phyloP scores from a whole-genome alignment of 2,329 filamentous ascomycete species.

The Nannizziopsis barbatae region DNA sequence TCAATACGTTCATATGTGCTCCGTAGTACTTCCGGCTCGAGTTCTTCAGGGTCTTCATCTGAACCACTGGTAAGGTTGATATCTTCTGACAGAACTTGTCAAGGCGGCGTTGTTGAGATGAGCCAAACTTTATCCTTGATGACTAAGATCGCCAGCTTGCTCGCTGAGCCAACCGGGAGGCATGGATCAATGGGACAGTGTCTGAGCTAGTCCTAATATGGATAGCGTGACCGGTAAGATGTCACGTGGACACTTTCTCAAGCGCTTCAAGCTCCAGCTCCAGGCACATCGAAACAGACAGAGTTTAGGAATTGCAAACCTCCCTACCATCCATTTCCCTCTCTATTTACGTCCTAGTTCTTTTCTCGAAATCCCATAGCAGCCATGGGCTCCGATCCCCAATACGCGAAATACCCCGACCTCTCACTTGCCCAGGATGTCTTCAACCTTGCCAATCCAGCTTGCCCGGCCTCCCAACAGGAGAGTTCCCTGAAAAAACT shows the following conservation, averaged over 20 bases:
- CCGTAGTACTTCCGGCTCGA: no score
- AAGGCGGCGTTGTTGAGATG: no score
- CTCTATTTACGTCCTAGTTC: not conserved
- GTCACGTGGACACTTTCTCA: no score
- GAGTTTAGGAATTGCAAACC: not conserved
- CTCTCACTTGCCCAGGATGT: conserved; percentile 55
- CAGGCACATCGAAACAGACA: conserved; percentile 13
- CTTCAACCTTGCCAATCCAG: conserved; percentile 55
- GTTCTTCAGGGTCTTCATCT: no score
- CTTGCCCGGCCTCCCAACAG: conserved; percentile 42
- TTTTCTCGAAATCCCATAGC: not conserved
- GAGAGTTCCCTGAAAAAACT: conserved; percentile 49
- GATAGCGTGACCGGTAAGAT: conserved; percentile 15
- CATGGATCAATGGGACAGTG: no score
- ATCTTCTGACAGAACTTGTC: no score
- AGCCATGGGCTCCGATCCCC: conserved; percentile 50
- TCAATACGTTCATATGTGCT: no score
- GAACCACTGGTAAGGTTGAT: no score
- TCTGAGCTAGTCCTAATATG: conserved; percentile 8
- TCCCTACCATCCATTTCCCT: not conserved
- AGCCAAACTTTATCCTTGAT: no score
- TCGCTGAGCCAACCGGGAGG: no score
- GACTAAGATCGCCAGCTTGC: no score
- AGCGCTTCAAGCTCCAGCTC: conserved; percentile 14
- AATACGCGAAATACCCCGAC: conserved; percentile 54